Conservation (phyloP, 2,329 filamentous ascomycete genomes). For the Pleomassaria siparia region DNA sequence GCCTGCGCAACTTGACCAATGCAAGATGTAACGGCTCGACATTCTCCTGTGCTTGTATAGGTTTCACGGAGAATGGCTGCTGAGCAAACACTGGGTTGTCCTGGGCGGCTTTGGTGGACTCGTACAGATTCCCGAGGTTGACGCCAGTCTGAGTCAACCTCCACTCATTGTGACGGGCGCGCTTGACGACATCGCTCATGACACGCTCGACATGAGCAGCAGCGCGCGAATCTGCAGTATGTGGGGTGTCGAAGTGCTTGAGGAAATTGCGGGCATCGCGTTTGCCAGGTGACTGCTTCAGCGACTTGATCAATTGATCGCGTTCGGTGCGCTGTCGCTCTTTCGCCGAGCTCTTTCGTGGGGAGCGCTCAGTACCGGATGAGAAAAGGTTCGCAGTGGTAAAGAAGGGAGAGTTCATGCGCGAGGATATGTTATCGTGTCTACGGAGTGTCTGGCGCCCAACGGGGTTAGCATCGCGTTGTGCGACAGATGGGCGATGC, state of each 20-base stretch:
- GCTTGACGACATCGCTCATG: constrained; percentile 19
- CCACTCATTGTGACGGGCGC: constrained; percentile 34
- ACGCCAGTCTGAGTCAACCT: constrained; percentile 52
- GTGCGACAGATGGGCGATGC: not conserved
- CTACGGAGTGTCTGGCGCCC: constrained; percentile 15
- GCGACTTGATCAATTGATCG: constrained; percentile 50
- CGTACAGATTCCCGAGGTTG: constrained; percentile 64
- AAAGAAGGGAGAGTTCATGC: constrained; percentile 12
- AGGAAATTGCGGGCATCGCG: constrained; percentile 91
- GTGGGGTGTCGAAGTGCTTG: constrained; percentile 69
- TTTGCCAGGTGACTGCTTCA: constrained; percentile 88
- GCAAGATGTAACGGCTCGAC: constrained; percentile 69
- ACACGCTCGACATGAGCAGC: constrained; percentile 14
- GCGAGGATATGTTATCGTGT: constrained; percentile 21
- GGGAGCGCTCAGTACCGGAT: constrained; percentile 15
- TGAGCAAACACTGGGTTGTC: constrained; percentile 63
- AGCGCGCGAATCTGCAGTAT: constrained; percentile 14
- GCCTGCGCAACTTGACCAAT: constrained; percentile 78
- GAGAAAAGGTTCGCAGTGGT: constrained; percentile 12
- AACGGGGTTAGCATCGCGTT: constrained; percentile 12
- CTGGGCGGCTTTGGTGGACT: constrained; percentile 58
- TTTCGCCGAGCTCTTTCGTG: constrained; percentile 33
- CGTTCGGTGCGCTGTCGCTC: constrained; percentile 40
- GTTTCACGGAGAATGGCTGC: constrained; percentile 47
- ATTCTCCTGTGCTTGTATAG: constrained; percentile 15